Base-by-base conservation (phyloP, 2,329 filamentous ascomycete genomes). In the Sarocladium kiliense region DNA sequence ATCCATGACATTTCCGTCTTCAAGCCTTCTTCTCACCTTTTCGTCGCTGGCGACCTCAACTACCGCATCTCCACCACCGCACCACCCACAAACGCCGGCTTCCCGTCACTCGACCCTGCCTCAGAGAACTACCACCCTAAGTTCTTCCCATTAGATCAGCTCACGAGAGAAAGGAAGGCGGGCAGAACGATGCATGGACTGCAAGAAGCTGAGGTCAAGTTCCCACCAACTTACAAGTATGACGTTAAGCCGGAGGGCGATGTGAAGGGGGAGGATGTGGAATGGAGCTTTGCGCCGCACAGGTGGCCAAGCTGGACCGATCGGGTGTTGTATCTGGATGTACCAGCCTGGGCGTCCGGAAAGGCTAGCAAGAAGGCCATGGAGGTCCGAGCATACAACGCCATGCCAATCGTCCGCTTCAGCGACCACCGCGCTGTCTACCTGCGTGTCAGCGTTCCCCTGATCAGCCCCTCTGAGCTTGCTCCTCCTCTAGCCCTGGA, bases 181-280 rank as follows among this genome's bases (percentile, higher is more conserved):
- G 84, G 85, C 0, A 80, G 85, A 16, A 90, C 89, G 2, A 74
- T 96, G 23, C 91, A 97, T 59, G 86, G 89, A 3, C 75, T 99
- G 32, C 73, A 75, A 10, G 94, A 99, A 72, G 81, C 85, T 1
- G 74, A 80, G 1, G 84, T 97, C 57, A 71, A 70, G 3, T 99
- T 97, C 64, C 88, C 91, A 1, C 94, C 94, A 0, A 97, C 94
- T 0, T 99, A 99, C 77, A 99, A 99, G 71, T 95, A 94, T 68
- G 78, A 79, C 32, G 69, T 79, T 1, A 64, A 70, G 51, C 62
- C 60, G 39, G 64, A 63, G n/a, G 64, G 60, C 5, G 63, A 62
- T 2, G 65, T 66, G 19, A 62, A 67, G 44, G 66, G 71, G 41
- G 67, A 72, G 34, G 65, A 73, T 2, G 70, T 79, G 3, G 72